phyloP scores from a whole-genome alignment of 345 rosid genomes.

The Euphorbia pulcherrima region DNA sequence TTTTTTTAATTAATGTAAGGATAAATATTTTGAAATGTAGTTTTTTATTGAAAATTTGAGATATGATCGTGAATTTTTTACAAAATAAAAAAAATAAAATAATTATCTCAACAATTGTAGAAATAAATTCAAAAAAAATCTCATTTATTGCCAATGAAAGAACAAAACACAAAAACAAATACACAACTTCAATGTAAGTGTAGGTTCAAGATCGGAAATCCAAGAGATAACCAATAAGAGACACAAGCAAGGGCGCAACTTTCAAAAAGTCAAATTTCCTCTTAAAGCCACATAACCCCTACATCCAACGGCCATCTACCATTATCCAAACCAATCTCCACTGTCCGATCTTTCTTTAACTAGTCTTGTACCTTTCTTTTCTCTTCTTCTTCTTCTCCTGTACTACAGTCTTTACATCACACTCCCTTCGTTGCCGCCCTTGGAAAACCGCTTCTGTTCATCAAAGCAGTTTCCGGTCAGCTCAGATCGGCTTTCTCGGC shows the following conservation, averaged over 20 bases:
- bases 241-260: background rate
- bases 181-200: no score
- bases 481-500: slow-evolving; percentile 3
- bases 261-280: background rate
- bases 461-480: slow-evolving; percentile 12
- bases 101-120: no score
- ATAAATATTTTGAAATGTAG: no score
- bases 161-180: no score
- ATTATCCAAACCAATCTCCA: background rate
- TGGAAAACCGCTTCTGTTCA: slow-evolving; percentile 1
- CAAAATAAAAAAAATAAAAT: no score
- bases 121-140: no score
- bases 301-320: background rate
- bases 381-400: background rate
- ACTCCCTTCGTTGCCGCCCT: background rate
- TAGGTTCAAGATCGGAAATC: no score
- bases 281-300: background rate
- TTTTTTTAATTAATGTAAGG: no score
- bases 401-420: background rate
- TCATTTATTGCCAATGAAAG: no score
- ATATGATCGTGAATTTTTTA: no score
- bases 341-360: background rate
- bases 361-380: background rate
- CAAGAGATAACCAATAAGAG: background rate
- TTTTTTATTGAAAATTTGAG: no score